phyloP scores from a whole-genome alignment of 2,329 filamentous ascomycete species.

The Pleurostoma richardsiae region DNA sequence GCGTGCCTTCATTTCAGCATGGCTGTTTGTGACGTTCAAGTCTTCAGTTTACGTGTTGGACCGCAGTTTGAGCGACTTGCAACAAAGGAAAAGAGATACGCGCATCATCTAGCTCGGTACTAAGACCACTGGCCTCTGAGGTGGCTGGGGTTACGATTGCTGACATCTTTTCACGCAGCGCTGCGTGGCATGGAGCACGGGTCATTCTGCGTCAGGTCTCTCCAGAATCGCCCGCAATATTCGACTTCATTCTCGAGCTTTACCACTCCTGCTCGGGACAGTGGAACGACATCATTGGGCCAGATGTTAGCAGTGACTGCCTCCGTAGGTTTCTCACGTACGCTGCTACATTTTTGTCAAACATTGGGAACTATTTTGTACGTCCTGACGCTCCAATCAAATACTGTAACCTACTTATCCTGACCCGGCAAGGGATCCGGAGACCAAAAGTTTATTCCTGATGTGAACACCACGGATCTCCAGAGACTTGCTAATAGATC shows the following conservation, averaged over 20 bases:
- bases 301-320: conserved; percentile 34
- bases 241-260: conserved; percentile 53
- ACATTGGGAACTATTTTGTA: conserved; percentile 55
- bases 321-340: conserved; percentile 48
- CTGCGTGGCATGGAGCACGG: conserved; percentile 49
- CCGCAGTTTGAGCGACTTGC: no score
- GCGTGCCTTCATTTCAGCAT: no score
- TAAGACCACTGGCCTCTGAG: no score
- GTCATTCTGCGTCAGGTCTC: conserved; percentile 56
- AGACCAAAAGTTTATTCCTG: conserved; percentile 55
- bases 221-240: conserved; percentile 51
- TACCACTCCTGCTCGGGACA: conserved; percentile 43
- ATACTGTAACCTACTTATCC: not conserved
- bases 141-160: no score
- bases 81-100: no score
- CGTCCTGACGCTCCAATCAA: conserved; percentile 2
- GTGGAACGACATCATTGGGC: conserved; percentile 38
- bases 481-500: conserved; percentile 34
- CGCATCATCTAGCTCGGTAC: no score
- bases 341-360: conserved; percentile 51
- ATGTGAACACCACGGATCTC: conserved; percentile 30
- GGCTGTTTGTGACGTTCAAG: no score
- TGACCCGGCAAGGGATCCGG: conserved; percentile 37
- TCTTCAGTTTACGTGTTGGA: no score
- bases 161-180: conserved; percentile 11